Evolutionary conservation across 331 rosid genomes (phyloP), one percentile per base, ranked within the genome.

Genomic region (Quercus lobata): DNA sequence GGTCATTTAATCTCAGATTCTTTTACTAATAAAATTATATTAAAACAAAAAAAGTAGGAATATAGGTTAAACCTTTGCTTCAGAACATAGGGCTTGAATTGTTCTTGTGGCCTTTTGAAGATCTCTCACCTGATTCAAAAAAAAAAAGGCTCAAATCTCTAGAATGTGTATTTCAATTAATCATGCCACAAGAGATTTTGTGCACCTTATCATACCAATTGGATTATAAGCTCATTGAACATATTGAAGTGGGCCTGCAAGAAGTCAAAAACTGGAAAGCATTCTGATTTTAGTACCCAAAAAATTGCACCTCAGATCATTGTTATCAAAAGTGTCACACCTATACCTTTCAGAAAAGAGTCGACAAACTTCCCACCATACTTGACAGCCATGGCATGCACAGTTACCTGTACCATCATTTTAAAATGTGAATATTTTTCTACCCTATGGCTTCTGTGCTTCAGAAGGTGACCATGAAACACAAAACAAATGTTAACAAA

Each of bases 51-150:
- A n/a, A 2, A 14, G n/a, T 35, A 15, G 9, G n/a, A 15, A 18
- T 24, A 35, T 3, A 61, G 24, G 21, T 72, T 81, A 27, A 44
- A 84, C 88, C 85, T 84, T 84, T 52, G 88, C 88, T 70, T 84
- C 88, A 69, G 88, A 84, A 63, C 88, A 84, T 54, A 84, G 78
- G 71, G 88, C 74, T 71, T 84, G 88, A 58, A 84, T 81, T 69
- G 78, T 84, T 78, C 88, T 81, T 77, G 88, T 84, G 77, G 88
- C 85, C 73, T 77, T 84, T 52, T 84, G 88, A 75, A 84, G 85
- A 78, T 84, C 83, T 62, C 70, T 54, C 72, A 84, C 81, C 88
- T 84, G 25, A 81, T 27, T 57, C 27, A 68, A 55, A 19, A 46
- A 22, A 22, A 29, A 66, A 30, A 57, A 55, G 37, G 32, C 79